These are phyloP conservation scores for Fusarium goolgardi DNA, from an alignment of 2,329 filamentous ascomycete genomes.

Conservation along the genomic window DNA sequence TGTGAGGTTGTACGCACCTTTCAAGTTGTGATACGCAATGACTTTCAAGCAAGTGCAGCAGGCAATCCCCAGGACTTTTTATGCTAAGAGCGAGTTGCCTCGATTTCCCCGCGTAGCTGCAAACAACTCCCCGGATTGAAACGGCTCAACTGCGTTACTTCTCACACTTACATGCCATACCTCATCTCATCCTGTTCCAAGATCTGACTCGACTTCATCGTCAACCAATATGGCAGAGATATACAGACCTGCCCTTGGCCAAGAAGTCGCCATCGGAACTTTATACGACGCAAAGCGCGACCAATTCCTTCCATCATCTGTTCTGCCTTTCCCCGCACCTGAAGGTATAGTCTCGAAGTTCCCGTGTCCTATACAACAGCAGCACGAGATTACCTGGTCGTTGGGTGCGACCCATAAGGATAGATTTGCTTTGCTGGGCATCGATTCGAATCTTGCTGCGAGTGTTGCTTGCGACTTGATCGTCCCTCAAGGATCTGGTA, in stretches of 20 bases:
- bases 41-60: background rate
- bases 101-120: too few relatives aligned
- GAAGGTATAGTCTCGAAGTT: background rate
- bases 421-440: background rate
- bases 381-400: background rate
- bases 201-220: accelerated
- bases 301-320: slow-evolving; percentile 16
- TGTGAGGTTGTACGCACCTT: background rate
- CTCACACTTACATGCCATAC: background rate
- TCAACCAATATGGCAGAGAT: slow-evolving; percentile 1
- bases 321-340: background rate
- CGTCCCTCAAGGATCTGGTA: slow-evolving; percentile 13
- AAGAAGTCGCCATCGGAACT: slow-evolving; percentile 22
- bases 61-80: background rate
- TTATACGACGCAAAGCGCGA: slow-evolving; percentile 34
- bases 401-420: background rate
- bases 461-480: slow-evolving; percentile 21
- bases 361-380: background rate
- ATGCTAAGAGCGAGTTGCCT: background rate
- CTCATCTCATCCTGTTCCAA: background rate
- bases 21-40: background rate
- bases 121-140: background rate
- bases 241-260: slow-evolving; percentile 9
- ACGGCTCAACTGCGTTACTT: background rate
- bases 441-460: slow-evolving; percentile 13